Evolutionary conservation across 495 filamentous ascomycete genomes (phyloP).

Genomic region (Clavariopsis aquatica): DNA sequence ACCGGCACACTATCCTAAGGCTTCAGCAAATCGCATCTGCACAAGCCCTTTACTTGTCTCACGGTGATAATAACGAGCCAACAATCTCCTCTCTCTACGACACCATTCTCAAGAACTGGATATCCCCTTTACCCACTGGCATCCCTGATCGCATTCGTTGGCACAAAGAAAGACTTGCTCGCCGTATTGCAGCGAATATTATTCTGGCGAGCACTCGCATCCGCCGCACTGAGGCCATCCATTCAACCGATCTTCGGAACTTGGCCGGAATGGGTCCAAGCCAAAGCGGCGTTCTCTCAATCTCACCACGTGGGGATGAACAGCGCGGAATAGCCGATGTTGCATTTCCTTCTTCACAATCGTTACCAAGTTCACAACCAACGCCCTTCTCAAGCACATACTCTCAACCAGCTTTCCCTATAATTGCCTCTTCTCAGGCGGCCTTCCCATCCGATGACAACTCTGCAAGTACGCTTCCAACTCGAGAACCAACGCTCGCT

Average conservation of each 20-base stretch:
- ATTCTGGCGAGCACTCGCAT: conserved; percentile 29
- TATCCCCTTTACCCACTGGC: conserved; percentile 29
- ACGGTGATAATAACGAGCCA: not conserved
- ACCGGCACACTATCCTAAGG: not conserved
- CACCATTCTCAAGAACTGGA: conserved; percentile 30
- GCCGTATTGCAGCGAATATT: conserved; percentile 36
- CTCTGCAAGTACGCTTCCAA: conserved; percentile 16
- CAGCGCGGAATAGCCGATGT: not conserved
- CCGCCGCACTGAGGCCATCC: not conserved
- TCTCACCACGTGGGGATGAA: conserved; percentile 1
- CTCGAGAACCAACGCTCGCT: conserved; percentile 24
- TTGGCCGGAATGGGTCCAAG: not conserved
- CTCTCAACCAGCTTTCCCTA: not conserved
- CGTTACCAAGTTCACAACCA: not conserved
- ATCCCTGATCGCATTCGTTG: conserved; percentile 25
- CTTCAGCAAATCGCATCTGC: conserved; percentile 12
- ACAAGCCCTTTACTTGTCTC: not conserved
- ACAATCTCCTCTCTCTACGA: conserved; percentile 30
- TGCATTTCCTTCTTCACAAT: not conserved
- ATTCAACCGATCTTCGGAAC: not conserved
- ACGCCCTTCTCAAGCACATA: not conserved
- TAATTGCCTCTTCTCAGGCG: not conserved
- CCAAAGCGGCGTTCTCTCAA: conserved; percentile 8
- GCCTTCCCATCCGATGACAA: not conserved
- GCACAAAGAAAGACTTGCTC: conserved; percentile 27